Percentiles rank a stretch among this genome's conserved stretches.
phyloP scores from a whole-genome alignment of 2,329 filamentous ascomycete genomes.

The Cladophialophora chaetospira region DNA sequence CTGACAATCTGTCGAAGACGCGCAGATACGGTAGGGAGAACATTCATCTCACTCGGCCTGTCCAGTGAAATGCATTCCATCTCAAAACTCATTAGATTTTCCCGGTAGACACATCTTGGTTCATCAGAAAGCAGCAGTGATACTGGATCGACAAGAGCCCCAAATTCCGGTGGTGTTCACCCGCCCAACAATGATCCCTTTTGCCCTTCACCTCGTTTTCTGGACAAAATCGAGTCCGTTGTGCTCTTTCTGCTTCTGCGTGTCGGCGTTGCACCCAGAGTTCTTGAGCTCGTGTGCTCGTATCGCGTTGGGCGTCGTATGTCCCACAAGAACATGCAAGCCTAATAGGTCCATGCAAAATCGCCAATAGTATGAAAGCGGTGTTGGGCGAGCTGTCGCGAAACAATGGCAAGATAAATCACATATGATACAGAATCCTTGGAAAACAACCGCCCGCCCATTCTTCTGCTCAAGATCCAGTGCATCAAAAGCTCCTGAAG shows the following conservation, averaged over 20 bases:
- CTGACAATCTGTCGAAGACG: too few species aligned
- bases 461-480: neutral
- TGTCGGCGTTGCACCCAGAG: neutral
- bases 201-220: neutral
- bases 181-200: constrained; percentile 3
- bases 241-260: neutral
- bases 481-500: neutral
- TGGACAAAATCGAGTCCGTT: neutral
- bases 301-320: constrained; percentile 7
- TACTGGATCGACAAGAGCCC: constrained; percentile 6
- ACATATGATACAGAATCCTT: constrained; percentile 16
- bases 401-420: constrained; percentile 3
- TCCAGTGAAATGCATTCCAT: neutral
- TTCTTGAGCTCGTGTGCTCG: constrained; percentile 6
- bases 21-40: too few species aligned
- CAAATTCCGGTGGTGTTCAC: too few species aligned
- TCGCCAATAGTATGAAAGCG: neutral
- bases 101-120: neutral
- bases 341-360: neutral
- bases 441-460: constrained; percentile 2
- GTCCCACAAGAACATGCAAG: neutral
- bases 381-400: neutral
- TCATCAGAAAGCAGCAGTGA: constrained; percentile 12
- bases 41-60: too few species aligned
- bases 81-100: neutral